Evolutionary conservation across 805 yeast genomes (phyloP).

Genomic region (Candida sphagnicola): DNA sequence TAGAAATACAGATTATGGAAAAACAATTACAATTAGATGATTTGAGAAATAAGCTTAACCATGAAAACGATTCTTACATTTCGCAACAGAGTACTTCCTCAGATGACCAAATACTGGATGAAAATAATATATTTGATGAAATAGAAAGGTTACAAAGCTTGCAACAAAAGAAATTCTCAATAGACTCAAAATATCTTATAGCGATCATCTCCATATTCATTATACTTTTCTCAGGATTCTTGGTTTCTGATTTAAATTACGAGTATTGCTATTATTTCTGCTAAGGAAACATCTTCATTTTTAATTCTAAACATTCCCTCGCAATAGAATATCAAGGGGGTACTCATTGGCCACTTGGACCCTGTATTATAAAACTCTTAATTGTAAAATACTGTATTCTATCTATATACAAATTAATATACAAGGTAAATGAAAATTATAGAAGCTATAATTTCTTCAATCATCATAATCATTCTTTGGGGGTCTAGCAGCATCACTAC

Average conservation of each 20-base stretch:
- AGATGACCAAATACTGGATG: background rate
- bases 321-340: too few relatives aligned
- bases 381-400: background rate
- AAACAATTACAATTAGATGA: conserved; percentile 1
- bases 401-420: background rate
- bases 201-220: conserved; percentile 2
- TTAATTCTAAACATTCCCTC: too few relatives aligned
- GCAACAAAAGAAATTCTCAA: background rate
- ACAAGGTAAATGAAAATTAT: background rate
- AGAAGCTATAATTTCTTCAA: conserved; percentile 11
- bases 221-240: conserved; percentile 16
- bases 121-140: conserved; percentile 16
- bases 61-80: background rate
- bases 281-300: conserved; percentile 12
- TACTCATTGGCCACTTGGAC: too few relatives aligned
- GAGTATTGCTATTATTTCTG: conserved; percentile 41
- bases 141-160: conserved; percentile 20
- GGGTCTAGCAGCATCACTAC: conserved; percentile 78
- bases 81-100: background rate
- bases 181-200: background rate
- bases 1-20: background rate
- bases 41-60: background rate
- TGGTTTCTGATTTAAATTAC: conserved; percentile 29
- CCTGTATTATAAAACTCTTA: background rate
- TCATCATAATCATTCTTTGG: conserved; percentile 84